A percentile compares a stretch with the other conserved stretches of the same genome.
Evolutionary conservation across 805 yeast species (phyloP).

Genomic region (Hanseniaspora pseudoguilliermondii): DNA sequence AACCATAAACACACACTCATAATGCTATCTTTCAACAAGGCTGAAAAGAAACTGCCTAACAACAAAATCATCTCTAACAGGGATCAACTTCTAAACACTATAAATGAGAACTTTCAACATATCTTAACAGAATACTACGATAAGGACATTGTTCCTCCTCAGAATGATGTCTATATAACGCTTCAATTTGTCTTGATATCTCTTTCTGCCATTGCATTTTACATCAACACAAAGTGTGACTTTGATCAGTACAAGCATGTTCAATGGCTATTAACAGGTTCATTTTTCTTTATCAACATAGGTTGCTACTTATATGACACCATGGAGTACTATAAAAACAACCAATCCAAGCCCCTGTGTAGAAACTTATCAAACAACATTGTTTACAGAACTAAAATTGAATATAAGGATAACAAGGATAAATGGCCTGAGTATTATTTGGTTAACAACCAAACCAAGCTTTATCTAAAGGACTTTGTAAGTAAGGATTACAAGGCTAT

Average conservation of each 20-base stretch:
- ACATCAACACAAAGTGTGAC: neutral
- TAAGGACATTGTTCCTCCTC: neutral
- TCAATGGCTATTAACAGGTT: neutral
- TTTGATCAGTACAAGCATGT: neutral
- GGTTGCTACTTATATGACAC: neutral
- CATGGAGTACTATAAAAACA: neutral
- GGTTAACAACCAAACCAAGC: neutral
- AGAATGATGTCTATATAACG: neutral
- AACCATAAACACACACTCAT: neutral
- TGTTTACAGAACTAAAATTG: neutral
- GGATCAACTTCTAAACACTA: neutral
- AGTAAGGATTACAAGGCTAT: neutral
- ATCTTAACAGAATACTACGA: neutral
- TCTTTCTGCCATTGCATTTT: neutral
- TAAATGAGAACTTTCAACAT: slow-evolving; percentile 1
- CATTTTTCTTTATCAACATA: neutral
- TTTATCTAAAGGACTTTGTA: neutral
- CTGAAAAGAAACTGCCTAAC: neutral
- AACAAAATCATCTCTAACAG: neutral
- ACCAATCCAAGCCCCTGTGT: neutral
- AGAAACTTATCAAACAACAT: neutral
- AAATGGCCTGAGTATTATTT: slow-evolving; percentile 1
- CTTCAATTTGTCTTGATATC: neutral
- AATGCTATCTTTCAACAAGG: neutral
- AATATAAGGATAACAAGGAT: neutral